Percentiles rank a stretch among this genome's conserved stretches.
These are phyloP conservation scores for Linnemannia elongata DNA, from an alignment of 192 early-diverging fungal genomes.

Conservation along the genomic window DNA sequence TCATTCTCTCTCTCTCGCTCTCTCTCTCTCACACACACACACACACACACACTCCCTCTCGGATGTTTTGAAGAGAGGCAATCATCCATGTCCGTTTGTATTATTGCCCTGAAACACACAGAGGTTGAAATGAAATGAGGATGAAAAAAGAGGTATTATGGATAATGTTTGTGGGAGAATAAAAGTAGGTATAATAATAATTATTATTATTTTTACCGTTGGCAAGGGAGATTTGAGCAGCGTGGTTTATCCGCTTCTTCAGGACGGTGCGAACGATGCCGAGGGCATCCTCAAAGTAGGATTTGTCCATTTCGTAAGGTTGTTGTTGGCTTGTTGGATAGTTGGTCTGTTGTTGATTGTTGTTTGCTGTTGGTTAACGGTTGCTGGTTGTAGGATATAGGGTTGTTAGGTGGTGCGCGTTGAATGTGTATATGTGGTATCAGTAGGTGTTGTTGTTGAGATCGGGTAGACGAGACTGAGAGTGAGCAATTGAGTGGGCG, in stretches of 20 bases:
- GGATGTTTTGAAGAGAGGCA: no score
- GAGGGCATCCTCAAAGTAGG: slow-evolving; percentile 33
- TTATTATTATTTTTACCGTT: slow-evolving; percentile 30
- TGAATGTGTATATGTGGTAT: background rate
- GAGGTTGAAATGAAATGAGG: background rate
- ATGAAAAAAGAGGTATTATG: background rate
- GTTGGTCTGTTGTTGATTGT: no score
- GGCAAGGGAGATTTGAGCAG: slow-evolving; percentile 40
- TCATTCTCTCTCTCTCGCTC: no score
- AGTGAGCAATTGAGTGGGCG: background rate
- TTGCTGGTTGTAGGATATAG: no score
- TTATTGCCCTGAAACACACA: background rate
- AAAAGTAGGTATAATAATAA: background rate
- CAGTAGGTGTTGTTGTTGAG: background rate
- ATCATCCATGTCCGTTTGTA: no score
- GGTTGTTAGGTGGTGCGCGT: no score
- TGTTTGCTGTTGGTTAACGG: no score
- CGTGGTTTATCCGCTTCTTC: slow-evolving; percentile 42
- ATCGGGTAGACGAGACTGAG: background rate
- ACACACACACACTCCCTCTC: no score
- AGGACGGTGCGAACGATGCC: slow-evolving; percentile 31
- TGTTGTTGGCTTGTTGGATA: no score
- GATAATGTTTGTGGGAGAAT: background rate
- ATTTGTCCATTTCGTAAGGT: slow-evolving; percentile 14
- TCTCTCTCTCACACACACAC: background rate